These are phyloP conservation scores for Penicillium griseofulvum DNA, from an alignment of 2,329 filamentous ascomycete genomes.

Conservation along the genomic window DNA sequence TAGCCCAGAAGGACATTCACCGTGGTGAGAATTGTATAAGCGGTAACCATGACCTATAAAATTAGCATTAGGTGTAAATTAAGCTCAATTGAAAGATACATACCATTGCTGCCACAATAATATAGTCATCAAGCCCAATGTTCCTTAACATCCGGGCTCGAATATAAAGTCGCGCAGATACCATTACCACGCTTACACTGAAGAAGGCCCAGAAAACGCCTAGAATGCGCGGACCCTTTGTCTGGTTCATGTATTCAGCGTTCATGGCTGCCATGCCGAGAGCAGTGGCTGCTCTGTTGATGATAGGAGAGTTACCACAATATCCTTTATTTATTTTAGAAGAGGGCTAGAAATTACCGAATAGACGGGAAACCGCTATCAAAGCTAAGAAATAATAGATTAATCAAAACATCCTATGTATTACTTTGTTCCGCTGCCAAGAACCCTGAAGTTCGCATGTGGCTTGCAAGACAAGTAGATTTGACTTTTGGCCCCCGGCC, in stretches of 20 bases:
- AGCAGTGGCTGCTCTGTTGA: background rate
- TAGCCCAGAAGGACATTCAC: slow-evolving; percentile 39
- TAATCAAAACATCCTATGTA: too few species aligned
- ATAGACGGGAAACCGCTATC: background rate
- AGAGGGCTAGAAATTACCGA: background rate
- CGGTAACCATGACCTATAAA: slow-evolving; percentile 26
- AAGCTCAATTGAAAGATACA: slow-evolving; percentile 1
- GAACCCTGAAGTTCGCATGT: too few species aligned
- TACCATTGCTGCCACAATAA: slow-evolving; percentile 37
- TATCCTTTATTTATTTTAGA: background rate
- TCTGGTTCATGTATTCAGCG: slow-evolving; percentile 5
- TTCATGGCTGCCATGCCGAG: background rate
- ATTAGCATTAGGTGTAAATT: background rate
- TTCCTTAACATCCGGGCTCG: slow-evolving; percentile 29
- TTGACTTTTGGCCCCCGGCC: too few species aligned
- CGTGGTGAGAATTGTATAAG: slow-evolving; percentile 34
- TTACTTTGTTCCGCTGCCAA: too few species aligned
- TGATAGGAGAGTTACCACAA: background rate
- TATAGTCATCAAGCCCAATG: slow-evolving; percentile 36
- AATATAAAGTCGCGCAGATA: slow-evolving; percentile 33
- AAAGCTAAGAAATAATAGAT: background rate
- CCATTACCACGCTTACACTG: slow-evolving; percentile 29
- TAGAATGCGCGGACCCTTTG: slow-evolving; percentile 38
- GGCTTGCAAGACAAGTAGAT: too few species aligned
- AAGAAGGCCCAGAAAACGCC: slow-evolving; percentile 30